phyloP scores from a whole-genome alignment of 2,329 filamentous ascomycete species.

The Malbranchea zuffiana region DNA sequence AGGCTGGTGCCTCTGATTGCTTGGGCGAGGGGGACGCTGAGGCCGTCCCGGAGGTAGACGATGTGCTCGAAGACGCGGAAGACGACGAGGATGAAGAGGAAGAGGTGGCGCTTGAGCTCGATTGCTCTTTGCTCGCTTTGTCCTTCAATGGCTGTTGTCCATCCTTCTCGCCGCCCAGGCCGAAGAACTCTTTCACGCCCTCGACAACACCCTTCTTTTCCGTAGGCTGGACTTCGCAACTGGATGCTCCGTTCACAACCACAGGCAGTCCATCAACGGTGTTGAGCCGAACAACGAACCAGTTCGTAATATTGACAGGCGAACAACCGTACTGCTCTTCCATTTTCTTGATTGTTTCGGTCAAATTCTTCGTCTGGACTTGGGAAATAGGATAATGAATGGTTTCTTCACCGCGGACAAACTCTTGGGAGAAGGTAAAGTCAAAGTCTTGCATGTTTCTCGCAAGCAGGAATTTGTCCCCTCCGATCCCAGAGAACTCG shows the following conservation, averaged over 20 bases:
- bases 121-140: slow-evolving; percentile 40
- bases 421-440: slow-evolving; percentile 66
- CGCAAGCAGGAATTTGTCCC: slow-evolving; percentile 74
- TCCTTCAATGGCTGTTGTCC: slow-evolving; percentile 61
- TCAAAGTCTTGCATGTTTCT: slow-evolving; percentile 72
- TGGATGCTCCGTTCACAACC: slow-evolving; percentile 62
- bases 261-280: slow-evolving; percentile 68
- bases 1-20: slow-evolving; percentile 40
- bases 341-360: slow-evolving; percentile 65
- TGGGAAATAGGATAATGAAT: slow-evolving; percentile 52
- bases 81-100: slow-evolving; percentile 16
- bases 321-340: slow-evolving; percentile 69
- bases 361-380: slow-evolving; percentile 74
- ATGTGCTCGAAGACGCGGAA: slow-evolving; percentile 36
- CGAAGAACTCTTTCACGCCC: slow-evolving; percentile 91
- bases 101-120: slow-evolving; percentile 25
- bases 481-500: slow-evolving; percentile 61
- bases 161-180: slow-evolving; percentile 82
- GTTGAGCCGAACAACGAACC: slow-evolving; percentile 63
- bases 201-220: slow-evolving; percentile 76
- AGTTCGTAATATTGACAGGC: slow-evolving; percentile 65
- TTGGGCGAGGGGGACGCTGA: slow-evolving; percentile 32
- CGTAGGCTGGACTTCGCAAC: slow-evolving; percentile 66
- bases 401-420: slow-evolving; percentile 36
- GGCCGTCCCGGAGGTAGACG: slow-evolving; percentile 26